phyloP scores from a whole-genome alignment of 2,329 filamentous ascomycete species.

The Acephala macrosclerotiorum region DNA sequence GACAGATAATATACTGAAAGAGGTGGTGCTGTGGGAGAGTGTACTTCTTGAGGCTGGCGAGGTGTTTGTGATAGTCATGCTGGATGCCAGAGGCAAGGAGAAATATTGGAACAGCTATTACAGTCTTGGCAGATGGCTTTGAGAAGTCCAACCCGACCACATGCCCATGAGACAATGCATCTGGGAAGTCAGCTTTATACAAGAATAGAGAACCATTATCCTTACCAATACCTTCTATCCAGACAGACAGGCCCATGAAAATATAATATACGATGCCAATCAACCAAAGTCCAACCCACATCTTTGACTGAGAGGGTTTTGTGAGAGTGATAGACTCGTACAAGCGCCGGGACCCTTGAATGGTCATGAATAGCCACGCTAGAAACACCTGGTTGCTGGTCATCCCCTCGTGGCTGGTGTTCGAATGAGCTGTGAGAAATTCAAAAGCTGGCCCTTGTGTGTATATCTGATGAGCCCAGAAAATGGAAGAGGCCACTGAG shows the following conservation, averaged over 20 bases:
- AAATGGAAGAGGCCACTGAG: constrained; percentile 72
- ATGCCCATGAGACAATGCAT: constrained; percentile 25
- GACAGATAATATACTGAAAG: constrained; percentile 78
- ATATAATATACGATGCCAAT: constrained; percentile 82
- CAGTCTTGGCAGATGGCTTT: constrained; percentile 53
- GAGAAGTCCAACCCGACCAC: constrained; percentile 35
- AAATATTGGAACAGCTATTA: constrained; percentile 68
- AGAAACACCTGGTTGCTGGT: constrained; percentile 67
- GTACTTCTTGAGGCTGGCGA: constrained; percentile 80
- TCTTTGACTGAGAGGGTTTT: constrained; percentile 71
- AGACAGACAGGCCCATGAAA: constrained; percentile 75
- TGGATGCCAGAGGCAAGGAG: constrained; percentile 75
- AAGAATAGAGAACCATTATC: constrained; percentile 20
- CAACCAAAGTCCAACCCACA: constrained; percentile 87
- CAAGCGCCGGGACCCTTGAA: constrained; percentile 78
- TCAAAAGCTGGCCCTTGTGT: constrained; percentile 61
- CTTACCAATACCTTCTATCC: constrained; percentile 82
- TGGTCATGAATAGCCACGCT: constrained; percentile 74
- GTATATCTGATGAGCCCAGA: constrained; percentile 75
- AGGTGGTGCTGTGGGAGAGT: constrained; percentile 76
- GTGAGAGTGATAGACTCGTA: constrained; percentile 75
- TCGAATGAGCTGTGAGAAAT: constrained; percentile 50
- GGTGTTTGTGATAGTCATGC: constrained; percentile 74
- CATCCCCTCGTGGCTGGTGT: constrained; percentile 52
- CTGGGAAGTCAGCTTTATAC: constrained; percentile 36